These are phyloP conservation scores for Fraxinus dipetala DNA, from an alignment of 305 asterid genomes.

Conservation along the genomic window DNA sequence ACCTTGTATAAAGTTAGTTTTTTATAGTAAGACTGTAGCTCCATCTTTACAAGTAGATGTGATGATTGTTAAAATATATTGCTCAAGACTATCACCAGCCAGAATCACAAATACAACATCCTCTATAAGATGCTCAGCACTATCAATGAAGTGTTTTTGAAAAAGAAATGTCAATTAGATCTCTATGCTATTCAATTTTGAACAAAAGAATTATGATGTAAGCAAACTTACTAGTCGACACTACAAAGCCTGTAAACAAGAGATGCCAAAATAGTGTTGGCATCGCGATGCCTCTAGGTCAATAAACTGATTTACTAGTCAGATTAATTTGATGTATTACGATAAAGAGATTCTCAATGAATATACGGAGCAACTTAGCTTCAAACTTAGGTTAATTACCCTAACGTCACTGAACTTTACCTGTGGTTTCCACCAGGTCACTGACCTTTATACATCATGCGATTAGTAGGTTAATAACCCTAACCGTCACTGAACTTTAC, in stretches of 20 bases:
- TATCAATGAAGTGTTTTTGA: constrained; percentile 47
- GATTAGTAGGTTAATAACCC: too few species aligned
- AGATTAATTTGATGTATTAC: background rate
- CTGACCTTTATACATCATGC: too few species aligned
- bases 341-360: background rate
- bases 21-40: too few species aligned
- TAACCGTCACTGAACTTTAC: too few species aligned
- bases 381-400: background rate
- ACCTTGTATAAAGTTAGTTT: too few species aligned
- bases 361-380: background rate
- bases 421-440: too few species aligned
- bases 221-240: constrained; percentile 58
- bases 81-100: too few species aligned
- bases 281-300: constrained; percentile 64
- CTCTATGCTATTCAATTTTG: constrained; percentile 11
- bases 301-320: constrained; percentile 1
- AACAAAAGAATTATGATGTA: constrained; percentile 23
- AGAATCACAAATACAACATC: too few species aligned
- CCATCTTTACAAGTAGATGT: too few species aligned
- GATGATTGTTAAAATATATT: too few species aligned
- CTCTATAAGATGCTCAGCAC: constrained; percentile 13
- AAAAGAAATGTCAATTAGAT: constrained; percentile 28
- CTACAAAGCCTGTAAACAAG: constrained; percentile 89
- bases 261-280: constrained; percentile 23
- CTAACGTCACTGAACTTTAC: too few species aligned